Conservation (phyloP, 768 basidiomycete genomes). For the Cystobasidium onofrii region DNA sequence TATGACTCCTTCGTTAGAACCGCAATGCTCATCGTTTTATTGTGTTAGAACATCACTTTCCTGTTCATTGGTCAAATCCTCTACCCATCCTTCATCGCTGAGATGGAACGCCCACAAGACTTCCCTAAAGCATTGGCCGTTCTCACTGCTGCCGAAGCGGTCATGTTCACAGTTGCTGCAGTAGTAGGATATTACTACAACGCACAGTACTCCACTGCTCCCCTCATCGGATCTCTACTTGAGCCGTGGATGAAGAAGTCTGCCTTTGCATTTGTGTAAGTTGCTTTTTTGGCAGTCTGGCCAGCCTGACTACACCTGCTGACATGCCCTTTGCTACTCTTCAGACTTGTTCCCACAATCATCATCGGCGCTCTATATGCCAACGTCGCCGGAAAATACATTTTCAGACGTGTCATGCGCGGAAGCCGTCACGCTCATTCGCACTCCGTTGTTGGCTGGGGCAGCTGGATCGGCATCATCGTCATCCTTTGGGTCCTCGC, state of each 20-base stretch:
- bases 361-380: constrained; percentile 36
- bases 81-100: constrained; percentile 38
- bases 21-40: too few relatives aligned
- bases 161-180: constrained; percentile 34
- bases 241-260: constrained; percentile 33
- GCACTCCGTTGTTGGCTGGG: constrained; percentile 35
- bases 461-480: constrained; percentile 27
- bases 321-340: not conserved
- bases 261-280: constrained; percentile 33
- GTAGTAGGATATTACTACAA: constrained; percentile 30
- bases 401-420: constrained; percentile 35
- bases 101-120: constrained; percentile 37
- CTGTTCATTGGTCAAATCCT: constrained; percentile 36
- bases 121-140: constrained; percentile 38
- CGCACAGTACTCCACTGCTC: constrained; percentile 36
- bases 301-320: not conserved
- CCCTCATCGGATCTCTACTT: constrained; percentile 31
- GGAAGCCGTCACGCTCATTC: constrained; percentile 31
- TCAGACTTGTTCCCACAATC: constrained; percentile 23
- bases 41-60: constrained; percentile 36
- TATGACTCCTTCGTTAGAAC: too few relatives aligned
- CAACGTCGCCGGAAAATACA: constrained; percentile 35
- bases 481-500: constrained; percentile 32
- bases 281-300: not conserved
- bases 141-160: constrained; percentile 27